Evolutionary conservation across 345 rosid species (phyloP), one percentile per base, ranked within the genome.

Genomic region (Eucalyptus brandiana): DNA sequence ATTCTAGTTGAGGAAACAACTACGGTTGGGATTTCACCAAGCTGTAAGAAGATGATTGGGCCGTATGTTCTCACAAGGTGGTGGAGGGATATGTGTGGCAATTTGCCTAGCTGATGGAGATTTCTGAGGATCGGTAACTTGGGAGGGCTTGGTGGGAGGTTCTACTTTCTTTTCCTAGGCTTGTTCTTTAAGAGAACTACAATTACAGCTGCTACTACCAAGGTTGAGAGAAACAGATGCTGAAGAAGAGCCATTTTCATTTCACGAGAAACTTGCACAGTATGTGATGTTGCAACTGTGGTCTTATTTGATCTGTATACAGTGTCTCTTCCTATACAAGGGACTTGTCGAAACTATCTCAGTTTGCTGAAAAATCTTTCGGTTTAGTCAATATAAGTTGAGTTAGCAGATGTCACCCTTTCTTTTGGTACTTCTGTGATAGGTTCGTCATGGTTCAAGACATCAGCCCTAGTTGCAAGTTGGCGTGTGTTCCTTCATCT

Each of bases 121-220:
- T 94, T 94, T 19, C 96, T 94, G 8, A 94, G 67, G 87, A 93
- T 37, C 8, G 95, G 95, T 12, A 95, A 90, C 90, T 90, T 89
- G 4, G 86, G 76, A 44, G 95, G 96, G 83, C 94, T 87, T 50
- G 94, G 93, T 5, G 94, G 94, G 47, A 92, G 95, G 88, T 92
- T 93, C 37, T 87, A 90, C 81, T 91, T 88, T 34, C 83, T 83
- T 86, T 83, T 91, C 72, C 86, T 87, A 10, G 80, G 50, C 47
- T 89, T 92, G 18, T 28, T 60, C 87, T 86, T 88, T 21, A 89
- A 26, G 17, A 93, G 44, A 69, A 92, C 58, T 69, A 54, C 90
- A 5, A 93, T 87, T 48, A 90, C 19, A 5, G 89, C 9, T 23
- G 51, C 45, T 6, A 89, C 54, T n/a, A 91, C 89, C 80, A 69